phyloP scores from a whole-genome alignment of 1,284 basidiomycete genomes.

The Cerrena zonata region DNA sequence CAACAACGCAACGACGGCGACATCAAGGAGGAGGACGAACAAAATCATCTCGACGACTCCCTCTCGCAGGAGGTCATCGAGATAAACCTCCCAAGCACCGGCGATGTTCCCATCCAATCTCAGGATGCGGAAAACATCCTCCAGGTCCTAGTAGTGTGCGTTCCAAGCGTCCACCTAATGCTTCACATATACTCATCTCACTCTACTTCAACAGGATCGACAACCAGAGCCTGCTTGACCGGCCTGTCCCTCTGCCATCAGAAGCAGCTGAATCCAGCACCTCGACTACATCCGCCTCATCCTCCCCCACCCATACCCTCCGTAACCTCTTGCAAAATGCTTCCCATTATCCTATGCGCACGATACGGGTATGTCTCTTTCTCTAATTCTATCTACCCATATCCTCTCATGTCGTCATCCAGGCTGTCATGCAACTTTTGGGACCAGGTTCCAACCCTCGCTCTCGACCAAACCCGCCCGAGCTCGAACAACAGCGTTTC shows the following conservation, averaged over 20 bases:
- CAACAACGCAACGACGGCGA: constrained; percentile 35
- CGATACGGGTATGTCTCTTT: constrained; percentile 41
- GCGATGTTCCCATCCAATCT: constrained; percentile 44
- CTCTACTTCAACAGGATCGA: constrained; percentile 45
- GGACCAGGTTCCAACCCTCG: constrained; percentile 64
- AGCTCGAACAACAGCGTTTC: constrained; percentile 64
- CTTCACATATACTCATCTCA: constrained; percentile 5
- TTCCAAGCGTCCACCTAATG: constrained; percentile 12
- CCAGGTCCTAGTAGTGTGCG: constrained; percentile 70
- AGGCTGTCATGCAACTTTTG: constrained; percentile 59
- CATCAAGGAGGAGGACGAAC: constrained; percentile 30
- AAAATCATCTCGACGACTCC: constrained; percentile 11
- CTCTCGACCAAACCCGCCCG: constrained; percentile 52
- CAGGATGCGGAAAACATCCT: constrained; percentile 60
- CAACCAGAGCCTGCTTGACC: constrained; percentile 70
- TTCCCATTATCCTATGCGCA: constrained; percentile 45
- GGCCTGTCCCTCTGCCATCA: constrained; percentile 58
- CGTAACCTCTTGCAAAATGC: constrained; percentile 56
- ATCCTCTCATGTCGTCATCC: constrained; percentile 6
- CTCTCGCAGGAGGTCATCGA: constrained; percentile 11
- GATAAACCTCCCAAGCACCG: constrained; percentile 25
- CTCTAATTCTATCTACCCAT: background rate
- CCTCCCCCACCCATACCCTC: constrained; percentile 46
- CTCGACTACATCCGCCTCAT: constrained; percentile 15
- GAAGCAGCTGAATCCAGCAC: constrained; percentile 23